phyloP scores from a whole-genome alignment of 495 filamentous ascomycete species.

The Talaromyces borbonicus region DNA sequence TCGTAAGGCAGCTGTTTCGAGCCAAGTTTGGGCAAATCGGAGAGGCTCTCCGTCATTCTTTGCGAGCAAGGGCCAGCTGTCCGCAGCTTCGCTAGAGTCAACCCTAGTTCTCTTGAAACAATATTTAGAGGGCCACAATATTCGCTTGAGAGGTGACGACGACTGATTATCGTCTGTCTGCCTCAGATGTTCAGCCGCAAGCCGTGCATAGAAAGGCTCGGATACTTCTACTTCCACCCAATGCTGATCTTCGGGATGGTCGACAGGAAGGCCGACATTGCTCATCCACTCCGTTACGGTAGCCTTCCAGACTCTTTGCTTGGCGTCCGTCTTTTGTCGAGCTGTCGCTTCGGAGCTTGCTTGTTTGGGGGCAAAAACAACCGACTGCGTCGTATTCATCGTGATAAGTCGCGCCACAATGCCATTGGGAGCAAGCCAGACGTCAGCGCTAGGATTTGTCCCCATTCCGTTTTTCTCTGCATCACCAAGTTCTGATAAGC shows the following conservation, averaged over 20 bases:
- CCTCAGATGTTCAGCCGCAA: constrained; percentile 30
- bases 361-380: constrained; percentile 15
- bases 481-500: constrained; percentile 18
- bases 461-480: constrained; percentile 13
- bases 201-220: constrained; percentile 35
- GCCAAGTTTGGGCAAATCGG: constrained; percentile 61
- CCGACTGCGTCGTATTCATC: constrained; percentile 14
- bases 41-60: constrained; percentile 45
- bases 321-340: constrained; percentile 4
- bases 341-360: constrained; percentile 9
- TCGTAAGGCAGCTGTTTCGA: constrained; percentile 24
- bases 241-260: constrained; percentile 24
- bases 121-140: constrained; percentile 39
- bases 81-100: constrained; percentile 10
- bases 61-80: constrained; percentile 1
- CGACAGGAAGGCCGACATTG: constrained; percentile 29
- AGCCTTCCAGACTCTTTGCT: constrained; percentile 28
- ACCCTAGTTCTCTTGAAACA: constrained; percentile 31
- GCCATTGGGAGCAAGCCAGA: constrained; percentile 44
- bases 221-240: constrained; percentile 41
- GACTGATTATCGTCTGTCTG: constrained; percentile 25
- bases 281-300: constrained; percentile 31
- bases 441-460: constrained; percentile 22
- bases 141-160: constrained; percentile 33
- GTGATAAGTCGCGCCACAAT: constrained; percentile 35